Evolutionary conservation across 352 stramenopile species (phyloP).

Genomic region (Globisporangium echinulatum): DNA sequence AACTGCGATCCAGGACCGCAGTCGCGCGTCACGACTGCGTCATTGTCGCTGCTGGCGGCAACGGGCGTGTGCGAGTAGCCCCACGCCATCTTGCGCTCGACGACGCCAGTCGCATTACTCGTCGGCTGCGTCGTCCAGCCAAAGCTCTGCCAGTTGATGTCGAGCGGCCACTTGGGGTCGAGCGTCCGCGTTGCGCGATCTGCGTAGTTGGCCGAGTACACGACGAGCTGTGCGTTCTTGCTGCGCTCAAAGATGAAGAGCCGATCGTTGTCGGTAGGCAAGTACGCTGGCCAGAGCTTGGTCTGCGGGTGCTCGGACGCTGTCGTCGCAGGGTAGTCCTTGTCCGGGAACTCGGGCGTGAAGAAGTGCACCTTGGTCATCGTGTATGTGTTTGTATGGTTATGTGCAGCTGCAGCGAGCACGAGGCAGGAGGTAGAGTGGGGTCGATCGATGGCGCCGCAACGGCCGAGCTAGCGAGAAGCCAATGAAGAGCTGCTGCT

Average conservation of each 20-base stretch:
- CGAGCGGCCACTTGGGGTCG: constrained; percentile 56
- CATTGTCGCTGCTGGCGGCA: neutral
- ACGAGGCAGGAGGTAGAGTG: too few species aligned
- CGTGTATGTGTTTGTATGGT: neutral
- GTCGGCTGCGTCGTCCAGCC: constrained; percentile 63
- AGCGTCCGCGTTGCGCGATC: constrained; percentile 40
- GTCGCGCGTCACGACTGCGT: neutral
- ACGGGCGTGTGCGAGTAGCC: constrained; percentile 54
- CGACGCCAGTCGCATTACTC: constrained; percentile 55
- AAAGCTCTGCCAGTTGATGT: constrained; percentile 83
- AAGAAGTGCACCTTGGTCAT: constrained; percentile 38
- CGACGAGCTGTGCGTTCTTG: constrained; percentile 77
- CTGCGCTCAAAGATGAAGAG: constrained; percentile 72
- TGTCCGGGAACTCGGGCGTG: constrained; percentile 65
- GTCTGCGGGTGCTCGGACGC: constrained; percentile 48
- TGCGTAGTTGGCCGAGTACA: constrained; percentile 65
- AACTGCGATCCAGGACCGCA: constrained; percentile 30
- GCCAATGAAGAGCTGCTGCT: too few species aligned
- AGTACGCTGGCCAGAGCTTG: constrained; percentile 62
- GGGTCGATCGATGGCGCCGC: too few species aligned
- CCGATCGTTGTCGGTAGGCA: constrained; percentile 50
- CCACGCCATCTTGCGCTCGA: constrained; percentile 66
- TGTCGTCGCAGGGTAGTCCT: constrained; percentile 62
- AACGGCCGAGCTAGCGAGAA: too few species aligned
- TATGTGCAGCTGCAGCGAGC: too few species aligned